A percentile compares a stretch with the other conserved stretches of the same genome.
Conservation (phyloP, 1,139 yeast species). For the Taphrina wiesneri region DNA sequence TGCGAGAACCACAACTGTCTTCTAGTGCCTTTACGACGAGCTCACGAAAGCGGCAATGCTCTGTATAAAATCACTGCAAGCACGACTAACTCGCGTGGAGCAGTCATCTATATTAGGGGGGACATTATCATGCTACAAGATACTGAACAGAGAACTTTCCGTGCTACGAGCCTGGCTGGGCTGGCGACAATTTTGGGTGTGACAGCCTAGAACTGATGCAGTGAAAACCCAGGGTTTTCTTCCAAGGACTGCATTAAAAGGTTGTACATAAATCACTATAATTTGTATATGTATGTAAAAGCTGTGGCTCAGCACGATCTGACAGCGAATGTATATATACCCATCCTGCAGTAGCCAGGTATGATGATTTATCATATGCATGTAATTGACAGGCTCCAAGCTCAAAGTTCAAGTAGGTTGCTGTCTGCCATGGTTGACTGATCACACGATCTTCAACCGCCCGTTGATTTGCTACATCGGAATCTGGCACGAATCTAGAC, state of each 20-base stretch:
- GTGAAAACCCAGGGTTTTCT: background rate
- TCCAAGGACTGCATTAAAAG: background rate
- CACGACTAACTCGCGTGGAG: conserved; percentile 45
- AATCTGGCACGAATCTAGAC: no score
- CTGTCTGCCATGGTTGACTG: no score
- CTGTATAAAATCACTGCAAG: conserved; percentile 47
- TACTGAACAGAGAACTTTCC: background rate
- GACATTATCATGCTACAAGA: conserved; percentile 22
- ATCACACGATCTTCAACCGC: no score
- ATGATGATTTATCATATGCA: no score
- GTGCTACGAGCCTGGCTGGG: background rate
- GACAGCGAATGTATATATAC: no score
- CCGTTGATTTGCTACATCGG: no score
- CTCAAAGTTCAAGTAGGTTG: no score
- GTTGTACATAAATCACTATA: background rate
- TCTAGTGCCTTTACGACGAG: conserved; percentile 44
- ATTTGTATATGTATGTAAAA: no score
- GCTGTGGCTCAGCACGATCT: background rate
- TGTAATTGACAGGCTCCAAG: no score
- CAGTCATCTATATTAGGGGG: conserved; percentile 45
- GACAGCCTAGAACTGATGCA: background rate
- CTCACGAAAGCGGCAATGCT: conserved; percentile 47
- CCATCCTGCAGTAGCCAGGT: no score
- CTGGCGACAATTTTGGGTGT: background rate
- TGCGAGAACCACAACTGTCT: conserved; percentile 48